Evolutionary conservation across 2,329 filamentous ascomycete genomes (phyloP).

Genomic region (Boeremia lycopersici): DNA sequence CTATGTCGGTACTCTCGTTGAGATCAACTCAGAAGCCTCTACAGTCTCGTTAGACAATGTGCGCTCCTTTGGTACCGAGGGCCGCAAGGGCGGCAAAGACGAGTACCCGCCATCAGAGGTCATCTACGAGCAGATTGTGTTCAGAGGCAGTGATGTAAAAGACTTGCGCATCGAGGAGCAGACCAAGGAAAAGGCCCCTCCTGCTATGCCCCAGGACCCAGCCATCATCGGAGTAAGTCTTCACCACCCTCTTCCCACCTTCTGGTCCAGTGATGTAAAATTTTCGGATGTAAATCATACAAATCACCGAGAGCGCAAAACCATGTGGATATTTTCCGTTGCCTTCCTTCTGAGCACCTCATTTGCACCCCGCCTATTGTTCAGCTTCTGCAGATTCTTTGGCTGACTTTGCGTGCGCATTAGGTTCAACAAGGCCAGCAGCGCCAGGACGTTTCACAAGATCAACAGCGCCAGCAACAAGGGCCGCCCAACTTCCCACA

Average conservation of each 20-base stretch:
- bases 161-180: constrained; percentile 92
- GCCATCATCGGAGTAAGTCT: constrained; percentile 94
- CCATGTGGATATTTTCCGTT: constrained; percentile 97
- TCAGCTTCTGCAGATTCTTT: constrained; percentile 7
- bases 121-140: constrained; percentile 98
- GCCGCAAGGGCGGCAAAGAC: constrained; percentile 78
- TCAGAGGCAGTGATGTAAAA: constrained; percentile 97
- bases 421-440: constrained; percentile 41
- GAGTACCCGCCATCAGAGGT: constrained; percentile 85
- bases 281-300: constrained; percentile 94
- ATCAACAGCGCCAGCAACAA: constrained; percentile 39
- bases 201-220: constrained; percentile 87
- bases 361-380: constrained; percentile 12
- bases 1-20: constrained; percentile 93
- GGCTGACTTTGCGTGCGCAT: constrained; percentile 36
- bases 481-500: constrained; percentile 49
- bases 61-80: constrained; percentile 91
- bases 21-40: constrained; percentile 96
- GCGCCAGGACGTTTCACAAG: constrained; percentile 30
- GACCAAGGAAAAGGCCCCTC: constrained; percentile 72
- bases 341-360: constrained; percentile 94
- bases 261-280: constrained; percentile 79
- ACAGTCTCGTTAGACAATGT: constrained; percentile 98
- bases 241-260: constrained; percentile 17
- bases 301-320: constrained; percentile 90